These are phyloP conservation scores for Musa schizocarpa DNA, from an alignment of 176 grass and related monocot species.

Conservation along the genomic window DNA sequence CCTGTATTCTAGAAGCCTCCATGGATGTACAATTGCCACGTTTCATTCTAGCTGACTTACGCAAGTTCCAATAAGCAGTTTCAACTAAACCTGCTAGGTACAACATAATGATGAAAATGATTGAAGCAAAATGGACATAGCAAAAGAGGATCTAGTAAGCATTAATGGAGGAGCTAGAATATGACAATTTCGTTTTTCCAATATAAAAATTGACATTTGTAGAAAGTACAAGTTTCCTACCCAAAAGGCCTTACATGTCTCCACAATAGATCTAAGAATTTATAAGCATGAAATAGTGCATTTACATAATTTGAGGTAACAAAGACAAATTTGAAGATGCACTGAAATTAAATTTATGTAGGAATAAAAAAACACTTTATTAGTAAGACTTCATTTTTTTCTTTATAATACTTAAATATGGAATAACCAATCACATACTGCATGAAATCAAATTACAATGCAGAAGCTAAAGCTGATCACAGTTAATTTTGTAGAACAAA, in stretches of 20 bases:
- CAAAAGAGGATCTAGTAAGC: background rate
- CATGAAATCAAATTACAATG: too few species aligned
- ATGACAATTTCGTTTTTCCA: background rate
- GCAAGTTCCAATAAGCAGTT: slow-evolving; percentile 67
- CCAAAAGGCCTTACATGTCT: background rate
- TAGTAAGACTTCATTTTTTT: too few species aligned
- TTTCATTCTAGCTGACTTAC: slow-evolving; percentile 31
- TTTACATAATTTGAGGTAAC: background rate
- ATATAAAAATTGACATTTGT: slow-evolving; percentile 16
- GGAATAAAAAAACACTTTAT: too few species aligned
- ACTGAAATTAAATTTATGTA: background rate
- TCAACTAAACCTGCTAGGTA: slow-evolving; percentile 66
- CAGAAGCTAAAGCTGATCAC: too few species aligned
- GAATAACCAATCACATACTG: too few species aligned
- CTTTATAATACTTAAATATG: too few species aligned
- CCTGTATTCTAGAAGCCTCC: slow-evolving; percentile 16
- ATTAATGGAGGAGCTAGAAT: background rate
- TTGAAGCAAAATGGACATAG: background rate
- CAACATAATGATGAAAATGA: background rate
- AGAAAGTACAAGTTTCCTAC: background rate
- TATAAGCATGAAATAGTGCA: too few species aligned
- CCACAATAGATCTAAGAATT: background rate
- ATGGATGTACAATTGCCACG: slow-evolving; percentile 21
- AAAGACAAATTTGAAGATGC: background rate
- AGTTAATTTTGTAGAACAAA: too few species aligned